Percentiles rank a stretch among this genome's conserved stretches.
These are phyloP conservation scores for Bromus sterilis DNA, from an alignment of 176 grass and related monocot species.

Conservation along the genomic window DNA sequence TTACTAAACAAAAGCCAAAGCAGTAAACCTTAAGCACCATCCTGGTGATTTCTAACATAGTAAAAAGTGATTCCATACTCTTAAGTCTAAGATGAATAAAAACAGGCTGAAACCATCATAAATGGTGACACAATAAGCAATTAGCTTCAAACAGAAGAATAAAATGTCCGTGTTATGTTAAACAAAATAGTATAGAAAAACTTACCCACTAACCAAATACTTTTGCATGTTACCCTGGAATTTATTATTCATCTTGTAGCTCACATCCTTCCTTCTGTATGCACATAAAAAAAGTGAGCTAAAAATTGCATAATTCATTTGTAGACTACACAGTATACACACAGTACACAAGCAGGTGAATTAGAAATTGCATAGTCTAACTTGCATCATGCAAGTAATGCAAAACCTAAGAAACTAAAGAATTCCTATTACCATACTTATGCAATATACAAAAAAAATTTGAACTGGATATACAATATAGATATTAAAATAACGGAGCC, in stretches of 20 bases:
- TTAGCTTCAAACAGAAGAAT: not conserved
- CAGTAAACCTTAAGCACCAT: not conserved
- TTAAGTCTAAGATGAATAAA: not conserved
- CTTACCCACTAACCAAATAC: slow-evolving; percentile 73
- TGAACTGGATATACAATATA: too few species aligned
- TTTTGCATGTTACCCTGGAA: slow-evolving; percentile 91
- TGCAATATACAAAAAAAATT: not conserved
- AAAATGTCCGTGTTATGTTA: not conserved
- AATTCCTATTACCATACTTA: not conserved
- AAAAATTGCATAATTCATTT: not conserved
- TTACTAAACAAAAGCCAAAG: not conserved
- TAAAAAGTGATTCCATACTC: not conserved
- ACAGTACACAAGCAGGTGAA: not conserved
- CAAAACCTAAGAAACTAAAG: not conserved
- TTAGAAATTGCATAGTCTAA: not conserved
- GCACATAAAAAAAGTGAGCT: not conserved
- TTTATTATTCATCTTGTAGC: slow-evolving; percentile 82
- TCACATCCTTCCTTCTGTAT: slow-evolving; percentile 65
- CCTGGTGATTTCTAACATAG: not conserved
- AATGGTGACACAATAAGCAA: not conserved
- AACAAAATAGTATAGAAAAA: not conserved
- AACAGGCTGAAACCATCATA: not conserved
- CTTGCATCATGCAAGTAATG: not conserved
- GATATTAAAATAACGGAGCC: not conserved
- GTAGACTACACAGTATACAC: not conserved